Evolutionary conservation across 352 stramenopile species (phyloP).

Genomic region (Phytopythium sindhum): DNA sequence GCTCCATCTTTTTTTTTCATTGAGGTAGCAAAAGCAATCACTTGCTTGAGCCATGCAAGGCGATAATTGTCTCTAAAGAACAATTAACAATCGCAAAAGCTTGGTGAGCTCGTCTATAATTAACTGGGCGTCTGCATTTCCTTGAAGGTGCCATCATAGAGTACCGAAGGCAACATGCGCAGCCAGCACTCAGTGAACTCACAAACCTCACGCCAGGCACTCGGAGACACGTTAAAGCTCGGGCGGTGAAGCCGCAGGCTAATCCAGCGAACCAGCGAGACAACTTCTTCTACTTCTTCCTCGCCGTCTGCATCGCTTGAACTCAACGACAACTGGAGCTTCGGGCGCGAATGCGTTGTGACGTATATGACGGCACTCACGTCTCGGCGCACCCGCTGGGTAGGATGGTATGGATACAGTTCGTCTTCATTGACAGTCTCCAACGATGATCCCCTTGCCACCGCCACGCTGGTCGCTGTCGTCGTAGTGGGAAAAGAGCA

Average conservation of each 20-base stretch:
- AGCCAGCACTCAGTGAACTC: slow-evolving; percentile 33
- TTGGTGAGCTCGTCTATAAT: too few species aligned
- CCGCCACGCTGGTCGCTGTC: slow-evolving; percentile 12
- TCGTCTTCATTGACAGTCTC: slow-evolving; percentile 48
- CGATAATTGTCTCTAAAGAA: too few species aligned
- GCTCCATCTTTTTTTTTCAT: too few species aligned
- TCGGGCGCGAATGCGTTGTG: slow-evolving; percentile 15
- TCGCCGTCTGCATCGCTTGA: neutral
- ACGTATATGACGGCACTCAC: slow-evolving; percentile 28
- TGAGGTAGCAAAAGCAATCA: too few species aligned
- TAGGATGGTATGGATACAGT: slow-evolving; percentile 38
- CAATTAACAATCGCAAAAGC: too few species aligned
- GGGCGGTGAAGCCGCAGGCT: slow-evolving; percentile 31
- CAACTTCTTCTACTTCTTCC: slow-evolving; percentile 9
- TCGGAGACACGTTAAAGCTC: slow-evolving; percentile 18
- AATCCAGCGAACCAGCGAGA: slow-evolving; percentile 27
- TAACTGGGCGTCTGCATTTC: too few species aligned
- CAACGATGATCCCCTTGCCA: slow-evolving; percentile 34
- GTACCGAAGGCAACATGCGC: slow-evolving; percentile 16
- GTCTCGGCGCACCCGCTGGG: slow-evolving; percentile 37
- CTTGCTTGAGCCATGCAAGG: too few species aligned
- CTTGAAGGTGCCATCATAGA: too few species aligned
- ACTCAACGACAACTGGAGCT: neutral
- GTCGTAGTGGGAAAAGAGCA: slow-evolving; percentile 34
- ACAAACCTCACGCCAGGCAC: slow-evolving; percentile 25